These are phyloP conservation scores for Fusarium veterinarium DNA, from an alignment of 2,329 filamentous ascomycete species.

Conservation along the genomic window DNA sequence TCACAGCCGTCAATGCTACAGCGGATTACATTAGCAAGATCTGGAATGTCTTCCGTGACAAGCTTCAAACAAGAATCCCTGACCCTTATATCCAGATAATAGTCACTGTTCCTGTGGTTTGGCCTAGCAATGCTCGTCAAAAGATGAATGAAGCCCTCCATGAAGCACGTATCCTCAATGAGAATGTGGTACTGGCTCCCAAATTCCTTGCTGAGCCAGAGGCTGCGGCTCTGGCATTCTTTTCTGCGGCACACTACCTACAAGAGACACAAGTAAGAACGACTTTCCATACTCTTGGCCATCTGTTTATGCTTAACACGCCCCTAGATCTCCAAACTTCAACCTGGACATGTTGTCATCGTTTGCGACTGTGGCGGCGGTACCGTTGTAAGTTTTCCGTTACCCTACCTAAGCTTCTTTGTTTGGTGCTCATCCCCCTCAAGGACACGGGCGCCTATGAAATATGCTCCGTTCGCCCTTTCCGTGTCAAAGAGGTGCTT, in stretches of 20 bases:
- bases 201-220: neutral
- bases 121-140: neutral
- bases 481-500: neutral
- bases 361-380: neutral
- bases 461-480: neutral
- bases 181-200: neutral
- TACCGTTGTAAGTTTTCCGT: neutral
- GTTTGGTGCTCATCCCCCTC: neutral
- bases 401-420: too few species aligned
- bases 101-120: neutral
- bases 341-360: neutral
- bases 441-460: neutral
- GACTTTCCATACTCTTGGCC: neutral
- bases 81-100: neutral
- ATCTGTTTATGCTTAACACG: neutral
- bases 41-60: neutral
- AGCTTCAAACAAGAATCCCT: fast-evolving
- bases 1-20: neutral
- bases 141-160: neutral
- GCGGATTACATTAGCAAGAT: neutral
- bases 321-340: neutral
- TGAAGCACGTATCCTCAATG: neutral
- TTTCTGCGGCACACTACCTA: neutral
- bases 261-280: neutral
- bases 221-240: neutral